phyloP scores from a whole-genome alignment of 805 yeast genomes.

The Schwanniomyces vanrijiae region DNA sequence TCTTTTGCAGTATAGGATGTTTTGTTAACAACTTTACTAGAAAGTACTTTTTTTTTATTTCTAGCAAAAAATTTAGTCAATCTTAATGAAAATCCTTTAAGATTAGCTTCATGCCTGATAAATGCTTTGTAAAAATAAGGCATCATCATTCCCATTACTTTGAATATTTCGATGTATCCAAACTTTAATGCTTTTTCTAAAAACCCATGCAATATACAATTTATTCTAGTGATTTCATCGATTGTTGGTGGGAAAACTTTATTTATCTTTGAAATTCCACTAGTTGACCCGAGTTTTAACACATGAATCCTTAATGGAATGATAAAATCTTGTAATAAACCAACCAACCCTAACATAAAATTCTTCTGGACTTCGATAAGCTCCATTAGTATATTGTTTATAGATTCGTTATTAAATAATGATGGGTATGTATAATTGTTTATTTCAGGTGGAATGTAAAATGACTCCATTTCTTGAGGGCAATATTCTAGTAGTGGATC shows the following conservation, averaged over 20 bases:
- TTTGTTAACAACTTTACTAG: constrained; percentile 27
- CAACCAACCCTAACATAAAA: constrained; percentile 68
- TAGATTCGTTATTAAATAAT: constrained; percentile 24
- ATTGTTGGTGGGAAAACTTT: constrained; percentile 90
- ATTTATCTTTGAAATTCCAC: constrained; percentile 68
- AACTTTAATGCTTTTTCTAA: constrained; percentile 61
- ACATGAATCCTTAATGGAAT: constrained; percentile 76
- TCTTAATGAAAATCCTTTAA: constrained; percentile 60
- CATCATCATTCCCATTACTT: constrained; percentile 76
- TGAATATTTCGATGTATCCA: constrained; percentile 76
- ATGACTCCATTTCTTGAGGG: constrained; percentile 79
- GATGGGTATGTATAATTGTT: constrained; percentile 11
- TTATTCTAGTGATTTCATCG: constrained; percentile 88
- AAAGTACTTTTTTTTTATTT: constrained; percentile 28
- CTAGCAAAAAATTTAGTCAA: constrained; percentile 41
- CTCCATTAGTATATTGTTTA: constrained; percentile 63
- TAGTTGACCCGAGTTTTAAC: constrained; percentile 50
- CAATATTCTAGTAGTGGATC: constrained; percentile 90
- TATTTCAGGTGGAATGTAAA: constrained; percentile 60
- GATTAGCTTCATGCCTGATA: constrained; percentile 92
- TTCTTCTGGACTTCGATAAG: constrained; percentile 70
- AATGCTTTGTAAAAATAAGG: constrained; percentile 93
- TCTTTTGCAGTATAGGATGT: constrained; percentile 25
- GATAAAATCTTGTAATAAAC: constrained; percentile 73
- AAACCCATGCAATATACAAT: constrained; percentile 79